phyloP scores from a whole-genome alignment of 1,139 yeast genomes.

The Protomyces inouyei region DNA sequence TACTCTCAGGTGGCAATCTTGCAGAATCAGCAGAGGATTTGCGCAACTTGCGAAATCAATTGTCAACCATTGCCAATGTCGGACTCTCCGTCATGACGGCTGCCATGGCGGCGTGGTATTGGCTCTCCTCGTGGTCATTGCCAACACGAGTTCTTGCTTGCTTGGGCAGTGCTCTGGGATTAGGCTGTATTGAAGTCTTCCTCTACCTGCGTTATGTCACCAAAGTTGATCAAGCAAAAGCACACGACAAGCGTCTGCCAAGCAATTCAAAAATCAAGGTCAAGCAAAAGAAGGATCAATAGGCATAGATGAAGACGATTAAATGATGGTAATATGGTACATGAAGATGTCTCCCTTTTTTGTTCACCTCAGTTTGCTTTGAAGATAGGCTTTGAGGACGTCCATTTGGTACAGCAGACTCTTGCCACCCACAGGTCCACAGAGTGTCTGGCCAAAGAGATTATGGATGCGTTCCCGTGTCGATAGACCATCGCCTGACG shows the following conservation, averaged over 20 bases:
- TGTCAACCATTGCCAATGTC: conserved; percentile 18
- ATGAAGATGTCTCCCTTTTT: not conserved
- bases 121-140: conserved; percentile 7
- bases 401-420: not conserved
- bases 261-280: not conserved
- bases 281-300: not conserved
- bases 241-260: not conserved
- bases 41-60: conserved; percentile 5
- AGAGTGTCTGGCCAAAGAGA: not conserved
- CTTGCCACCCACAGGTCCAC: not conserved
- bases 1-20: not conserved
- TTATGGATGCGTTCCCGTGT: not conserved
- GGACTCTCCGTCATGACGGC: conserved; percentile 20
- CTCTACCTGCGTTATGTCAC: conserved; percentile 15
- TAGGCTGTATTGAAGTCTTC: conserved; percentile 16
- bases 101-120: conserved; percentile 26
- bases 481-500: not conserved
- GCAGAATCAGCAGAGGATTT: conserved; percentile 12
- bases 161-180: not conserved
- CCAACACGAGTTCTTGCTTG: conserved; percentile 5
- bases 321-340: not conserved
- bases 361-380: not conserved
- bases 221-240: conserved; percentile 8
- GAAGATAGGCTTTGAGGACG: not conserved
- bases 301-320: not conserved